A percentile compares a stretch with the other conserved stretches of the same genome.
phyloP scores from a whole-genome alignment of 1,284 basidiomycete species.

The Ceratobasidium sp. region DNA sequence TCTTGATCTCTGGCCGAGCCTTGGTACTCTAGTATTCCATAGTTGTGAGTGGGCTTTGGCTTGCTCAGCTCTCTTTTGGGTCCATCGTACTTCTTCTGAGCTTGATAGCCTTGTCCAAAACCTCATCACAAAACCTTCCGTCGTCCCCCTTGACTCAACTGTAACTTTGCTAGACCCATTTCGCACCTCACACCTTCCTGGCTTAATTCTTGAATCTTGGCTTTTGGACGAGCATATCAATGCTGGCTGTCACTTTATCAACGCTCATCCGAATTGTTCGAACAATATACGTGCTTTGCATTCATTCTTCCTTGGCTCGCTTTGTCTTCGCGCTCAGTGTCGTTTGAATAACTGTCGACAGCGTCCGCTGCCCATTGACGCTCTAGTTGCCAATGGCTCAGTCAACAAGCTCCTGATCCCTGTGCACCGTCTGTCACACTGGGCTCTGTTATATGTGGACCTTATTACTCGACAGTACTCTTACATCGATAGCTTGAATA shows the following conservation, averaged over 20 bases:
- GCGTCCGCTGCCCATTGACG: neutral
- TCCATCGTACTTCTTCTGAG: neutral
- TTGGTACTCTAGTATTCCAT: conserved; percentile 5
- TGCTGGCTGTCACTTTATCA: conserved; percentile 9
- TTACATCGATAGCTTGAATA: conserved; percentile 4
- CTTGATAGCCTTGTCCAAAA: neutral
- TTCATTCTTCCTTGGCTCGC: conserved; percentile 4
- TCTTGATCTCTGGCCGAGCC: conserved; percentile 13
- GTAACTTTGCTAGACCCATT: neutral
- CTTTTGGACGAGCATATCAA: conserved; percentile 21
- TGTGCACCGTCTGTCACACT: conserved; percentile 7
- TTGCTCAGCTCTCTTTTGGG: neutral
- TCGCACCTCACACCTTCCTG: neutral
- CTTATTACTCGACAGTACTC: neutral
- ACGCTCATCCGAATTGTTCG: neutral
- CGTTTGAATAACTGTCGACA: neutral
- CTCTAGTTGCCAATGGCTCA: neutral
- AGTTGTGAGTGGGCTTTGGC: conserved; percentile 8
- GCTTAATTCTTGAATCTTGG: conserved; percentile 10
- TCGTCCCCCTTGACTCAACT: conserved; percentile 3
- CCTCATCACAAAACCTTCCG: neutral
- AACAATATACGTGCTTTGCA: neutral
- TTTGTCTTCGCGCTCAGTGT: conserved; percentile 1
- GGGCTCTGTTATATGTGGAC: conserved; percentile 15
- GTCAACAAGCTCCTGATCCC: conserved; percentile 18